Conservation (phyloP, 2,329 filamentous ascomycete genomes). For the Escovopsis weberi region DNA sequence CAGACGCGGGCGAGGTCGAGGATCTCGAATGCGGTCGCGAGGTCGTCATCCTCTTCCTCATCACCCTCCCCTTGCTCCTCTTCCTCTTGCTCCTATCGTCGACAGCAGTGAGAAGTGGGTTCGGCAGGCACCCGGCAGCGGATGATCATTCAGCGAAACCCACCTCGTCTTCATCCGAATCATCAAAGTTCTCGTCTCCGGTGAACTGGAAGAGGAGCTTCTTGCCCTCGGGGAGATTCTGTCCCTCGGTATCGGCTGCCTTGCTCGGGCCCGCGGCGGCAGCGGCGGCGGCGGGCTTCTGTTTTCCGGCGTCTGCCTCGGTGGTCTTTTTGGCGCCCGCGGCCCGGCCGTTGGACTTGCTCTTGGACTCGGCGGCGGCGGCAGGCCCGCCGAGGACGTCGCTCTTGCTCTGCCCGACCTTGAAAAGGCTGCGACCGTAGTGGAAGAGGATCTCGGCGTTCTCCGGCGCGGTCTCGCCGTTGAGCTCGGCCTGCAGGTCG, state of each 20-base stretch:
- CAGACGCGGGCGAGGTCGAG: slow-evolving; percentile 64
- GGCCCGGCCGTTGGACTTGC: slow-evolving; percentile 23
- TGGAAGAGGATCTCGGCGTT: slow-evolving; percentile 92
- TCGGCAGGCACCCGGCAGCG: not conserved
- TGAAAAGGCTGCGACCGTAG: slow-evolving; percentile 88
- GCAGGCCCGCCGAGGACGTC: slow-evolving; percentile 83
- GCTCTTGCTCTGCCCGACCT: slow-evolving; percentile 84
- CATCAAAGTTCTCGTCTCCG: slow-evolving; percentile 86
- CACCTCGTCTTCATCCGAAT: slow-evolving; percentile 60
- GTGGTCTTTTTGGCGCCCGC: slow-evolving; percentile 21
- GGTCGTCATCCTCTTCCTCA: slow-evolving; percentile 55
- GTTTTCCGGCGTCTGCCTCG: slow-evolving; percentile 8
- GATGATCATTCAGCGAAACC: slow-evolving; percentile 12
- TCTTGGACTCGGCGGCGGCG: slow-evolving; percentile 43
- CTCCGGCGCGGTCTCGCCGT: slow-evolving; percentile 78
- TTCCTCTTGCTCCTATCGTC: not conserved
- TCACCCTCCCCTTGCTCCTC: slow-evolving; percentile 28
- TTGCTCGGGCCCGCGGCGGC: slow-evolving; percentile 19
- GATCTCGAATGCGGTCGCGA: slow-evolving; percentile 69
- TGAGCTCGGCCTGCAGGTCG: slow-evolving; percentile 77
- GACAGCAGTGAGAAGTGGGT: too few relatives aligned
- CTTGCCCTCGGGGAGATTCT: slow-evolving; percentile 27
- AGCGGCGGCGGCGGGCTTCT: slow-evolving; percentile 24
- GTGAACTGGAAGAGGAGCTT: slow-evolving; percentile 84
- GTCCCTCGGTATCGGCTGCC: slow-evolving; percentile 17